Evolutionary conservation across 2,329 filamentous ascomycete genomes (phyloP), one percentile per base, ranked within the genome.

Genomic region (Purpureocillium takamizusanense): DNA sequence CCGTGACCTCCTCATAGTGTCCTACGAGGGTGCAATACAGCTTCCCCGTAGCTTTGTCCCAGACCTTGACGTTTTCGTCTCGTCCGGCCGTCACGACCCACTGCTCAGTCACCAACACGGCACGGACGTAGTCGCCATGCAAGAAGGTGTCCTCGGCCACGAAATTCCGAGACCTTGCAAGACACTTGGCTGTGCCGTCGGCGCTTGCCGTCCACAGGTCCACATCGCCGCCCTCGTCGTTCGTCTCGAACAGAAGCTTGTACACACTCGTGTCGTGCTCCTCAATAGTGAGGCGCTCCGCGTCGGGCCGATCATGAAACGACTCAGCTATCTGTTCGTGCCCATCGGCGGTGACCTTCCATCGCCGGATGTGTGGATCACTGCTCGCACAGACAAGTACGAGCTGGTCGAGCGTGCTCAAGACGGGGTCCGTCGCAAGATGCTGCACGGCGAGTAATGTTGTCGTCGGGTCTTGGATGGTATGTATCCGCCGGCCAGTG

Each of bases 151-250:
- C 82, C 42, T 90, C 86, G 4, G 75, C 63, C 33, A 73, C 74
- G 71, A 87, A 95, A 14, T 70, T 70, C 33, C 74, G 76, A 17
- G 71, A 66, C 37, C 88, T 72, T 1, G 81, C 72, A 8, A 95
- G 71, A 49, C 86, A 89, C 58, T 90, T 92, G 2, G 80, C 80
- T 1, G 83, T 88, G 49, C 87, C 92, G 58, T 98, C 92, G 4
- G 87, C 88, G 43, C 87, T 95, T 6, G 89, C 84, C 7, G 90
- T 95, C 88, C 88, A 97, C 12, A 95, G 64, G 50, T 95, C 86
- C 25, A 74, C 78, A 11, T 76, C 72, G 7, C 78, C 76, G 27
- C 63, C 65, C 6, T 68, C 64, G 13, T 59, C 54, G 46, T 88
- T 25, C 21, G 21, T 25, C 21, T 25, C 83, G 50, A 94, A 94